phyloP scores from a whole-genome alignment of 768 basidiomycete species.

The Termitomyces sp. region DNA sequence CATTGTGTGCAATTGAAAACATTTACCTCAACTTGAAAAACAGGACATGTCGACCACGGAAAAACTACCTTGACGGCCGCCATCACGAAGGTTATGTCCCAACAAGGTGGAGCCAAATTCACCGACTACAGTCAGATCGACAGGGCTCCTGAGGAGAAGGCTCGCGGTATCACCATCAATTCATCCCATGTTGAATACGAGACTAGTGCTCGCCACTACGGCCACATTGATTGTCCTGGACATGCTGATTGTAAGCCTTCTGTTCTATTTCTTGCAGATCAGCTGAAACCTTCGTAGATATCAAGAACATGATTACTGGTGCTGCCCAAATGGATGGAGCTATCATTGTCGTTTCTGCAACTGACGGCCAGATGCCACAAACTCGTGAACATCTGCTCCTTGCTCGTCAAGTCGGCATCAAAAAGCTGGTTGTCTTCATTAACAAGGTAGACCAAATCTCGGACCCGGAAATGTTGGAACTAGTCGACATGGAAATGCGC shows the following conservation, averaged over 20 bases:
- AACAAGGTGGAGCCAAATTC: constrained; percentile 75
- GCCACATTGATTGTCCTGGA: constrained; percentile 97
- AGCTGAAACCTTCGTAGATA: constrained; percentile 49
- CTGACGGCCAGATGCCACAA: constrained; percentile 99
- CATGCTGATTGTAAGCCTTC: constrained; percentile 82
- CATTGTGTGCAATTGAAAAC: not conserved
- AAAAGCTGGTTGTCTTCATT: constrained; percentile 97
- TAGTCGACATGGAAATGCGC: constrained; percentile 99
- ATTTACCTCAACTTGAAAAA: not conserved
- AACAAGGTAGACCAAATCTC: constrained; percentile 98
- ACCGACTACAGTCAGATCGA: constrained; percentile 97
- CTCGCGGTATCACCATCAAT: constrained; percentile 99
- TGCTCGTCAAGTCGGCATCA: constrained; percentile 97
- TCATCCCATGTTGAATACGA: constrained; percentile 99
- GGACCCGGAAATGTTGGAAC: constrained; percentile 97
- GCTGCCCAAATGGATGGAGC: constrained; percentile 98
- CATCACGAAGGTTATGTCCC: constrained; percentile 89
- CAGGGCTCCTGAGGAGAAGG: constrained; percentile 99
- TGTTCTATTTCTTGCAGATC: not conserved
- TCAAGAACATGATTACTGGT: constrained; percentile 99
- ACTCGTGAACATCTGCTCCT: constrained; percentile 97
- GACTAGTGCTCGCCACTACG: constrained; percentile 85
- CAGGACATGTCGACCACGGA: constrained; percentile 95
- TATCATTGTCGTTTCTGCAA: constrained; percentile 96
- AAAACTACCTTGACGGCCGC: constrained; percentile 97